A percentile compares a stretch with the other conserved stretches of the same genome.
phyloP scores from a whole-genome alignment of 441 rosid species.

The Arabidopsis hybrid region DNA sequence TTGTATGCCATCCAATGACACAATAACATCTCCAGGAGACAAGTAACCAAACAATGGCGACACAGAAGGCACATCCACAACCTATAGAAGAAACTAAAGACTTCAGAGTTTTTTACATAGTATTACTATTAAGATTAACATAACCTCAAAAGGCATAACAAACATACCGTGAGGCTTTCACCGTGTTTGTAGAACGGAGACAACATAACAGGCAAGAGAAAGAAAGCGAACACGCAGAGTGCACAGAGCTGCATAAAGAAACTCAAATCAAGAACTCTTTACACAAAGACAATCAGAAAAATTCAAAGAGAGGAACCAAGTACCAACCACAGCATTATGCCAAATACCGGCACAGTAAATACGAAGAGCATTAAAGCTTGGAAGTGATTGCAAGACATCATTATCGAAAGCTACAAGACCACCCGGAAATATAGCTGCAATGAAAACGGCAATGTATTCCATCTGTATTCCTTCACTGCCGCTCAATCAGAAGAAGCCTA shows the following conservation, averaged over 20 bases:
- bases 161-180: constrained; percentile 63
- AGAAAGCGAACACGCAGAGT: constrained; percentile 61
- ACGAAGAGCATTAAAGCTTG: constrained; percentile 66
- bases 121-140: neutral
- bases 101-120: constrained; percentile 14
- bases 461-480: constrained; percentile 87
- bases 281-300: neutral
- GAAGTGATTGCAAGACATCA: constrained; percentile 65
- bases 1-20: constrained; percentile 69
- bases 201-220: constrained; percentile 66
- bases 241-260: constrained; percentile 61
- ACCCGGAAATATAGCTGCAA: constrained; percentile 86
- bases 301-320: neutral
- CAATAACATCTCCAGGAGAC: constrained; percentile 76
- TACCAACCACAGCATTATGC: constrained; percentile 89
- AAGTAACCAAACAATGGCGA: constrained; percentile 77
- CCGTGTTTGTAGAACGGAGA: constrained; percentile 68
- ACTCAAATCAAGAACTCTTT: constrained; percentile 11
- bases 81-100: constrained; percentile 50
- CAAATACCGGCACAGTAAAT: constrained; percentile 91
- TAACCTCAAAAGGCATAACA: neutral
- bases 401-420: constrained; percentile 85
- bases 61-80: constrained; percentile 65
- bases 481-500: constrained; percentile 53
- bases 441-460: constrained; percentile 80